phyloP scores from a whole-genome alignment of 2,329 filamentous ascomycete species.

The Zarea fungicola region DNA sequence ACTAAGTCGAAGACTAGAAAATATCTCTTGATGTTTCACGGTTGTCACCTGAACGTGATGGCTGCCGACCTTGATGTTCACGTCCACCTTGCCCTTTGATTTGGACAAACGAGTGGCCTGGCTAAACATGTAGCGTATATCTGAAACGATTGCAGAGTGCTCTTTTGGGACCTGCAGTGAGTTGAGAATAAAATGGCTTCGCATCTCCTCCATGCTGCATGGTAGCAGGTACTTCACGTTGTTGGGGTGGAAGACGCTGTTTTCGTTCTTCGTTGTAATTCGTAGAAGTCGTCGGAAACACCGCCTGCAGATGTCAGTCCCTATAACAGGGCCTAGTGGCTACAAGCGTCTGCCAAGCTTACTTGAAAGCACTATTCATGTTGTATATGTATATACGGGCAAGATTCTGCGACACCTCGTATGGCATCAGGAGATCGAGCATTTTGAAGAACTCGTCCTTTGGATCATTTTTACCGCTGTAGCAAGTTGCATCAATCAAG shows the following conservation, averaged over 20 bases:
- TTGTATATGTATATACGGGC: slow-evolving; percentile 64
- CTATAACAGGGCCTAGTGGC: background rate
- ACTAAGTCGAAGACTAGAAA: slow-evolving; percentile 55
- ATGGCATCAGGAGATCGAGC: slow-evolving; percentile 56
- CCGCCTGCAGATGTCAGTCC: slow-evolving; percentile 35
- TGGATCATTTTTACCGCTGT: slow-evolving; percentile 61
- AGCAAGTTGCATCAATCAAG: slow-evolving; percentile 65
- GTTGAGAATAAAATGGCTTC: slow-evolving; percentile 61
- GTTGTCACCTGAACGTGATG: slow-evolving; percentile 68
- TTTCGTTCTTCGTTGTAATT: slow-evolving; percentile 56
- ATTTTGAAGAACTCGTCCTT: slow-evolving; percentile 61
- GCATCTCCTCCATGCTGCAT: slow-evolving; percentile 60
- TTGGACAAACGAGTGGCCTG: slow-evolving; percentile 61
- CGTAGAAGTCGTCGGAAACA: slow-evolving; percentile 60
- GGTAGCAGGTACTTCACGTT: slow-evolving; percentile 63
- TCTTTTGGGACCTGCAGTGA: slow-evolving; percentile 64
- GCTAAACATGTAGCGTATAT: slow-evolving; percentile 61
- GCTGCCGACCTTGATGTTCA: slow-evolving; percentile 62
- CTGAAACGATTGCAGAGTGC: slow-evolving; percentile 62
- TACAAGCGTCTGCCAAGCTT: slow-evolving; percentile 17
- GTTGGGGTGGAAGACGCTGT: slow-evolving; percentile 55
- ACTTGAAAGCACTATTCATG: slow-evolving; percentile 66
- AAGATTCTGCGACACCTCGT: slow-evolving; percentile 54
- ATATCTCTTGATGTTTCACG: slow-evolving; percentile 62
- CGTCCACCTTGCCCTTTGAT: slow-evolving; percentile 65